Base-by-base conservation (phyloP, 257 asterid genomes). In the Rauvolfia tetraphylla region DNA sequence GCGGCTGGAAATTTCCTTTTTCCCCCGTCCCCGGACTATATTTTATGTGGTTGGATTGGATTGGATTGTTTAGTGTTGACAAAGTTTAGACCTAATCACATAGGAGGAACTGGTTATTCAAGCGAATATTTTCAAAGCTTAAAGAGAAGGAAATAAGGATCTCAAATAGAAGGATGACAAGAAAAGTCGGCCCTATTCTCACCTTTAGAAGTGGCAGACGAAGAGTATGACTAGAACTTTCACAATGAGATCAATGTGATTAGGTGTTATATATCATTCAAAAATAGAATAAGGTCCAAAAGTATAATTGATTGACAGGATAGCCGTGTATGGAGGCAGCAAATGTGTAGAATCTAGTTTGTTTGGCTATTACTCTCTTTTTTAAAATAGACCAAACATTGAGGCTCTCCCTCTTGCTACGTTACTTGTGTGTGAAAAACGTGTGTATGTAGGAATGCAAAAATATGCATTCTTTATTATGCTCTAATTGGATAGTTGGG, bases 401-500 rank as follows among this genome's bases (percentile, higher is more conserved):
- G 49, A 20, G 33, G 5, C 14, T 67, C 31, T 38, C 15, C 31
- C 15, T 63, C 25, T 27, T 58, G 5, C 65, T n/a, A n/a, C 25
- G 14, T 22, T 29, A 58, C 39, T 27, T 66, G 39, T 36, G 17
- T 29, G 7, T n/a, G 2, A 20, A 36, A 66, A 13, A 66, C 17
- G 33, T 36, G 8, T 31, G 4, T 67, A 27, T 61, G 7, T 61
- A 14, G 9, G 8, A 14, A 25, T 17, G 46, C 41, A 10, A n/a
- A 20, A 2, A 3, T 33, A 27, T 9, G 23, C 22, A 3, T 9
- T 4, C 17, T 3, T 31, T 25, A 22, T 61, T 48, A 1, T 61
- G 27, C 29, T 27, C 13, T 61, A 33, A 67, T 49, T 86, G 66
- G 79, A 53, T 51, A 38, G 3, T 57, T 77, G 54, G 51, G 58